Evolutionary conservation across 768 basidiomycete species (phyloP).

Genomic region (Boletellus ananas): DNA sequence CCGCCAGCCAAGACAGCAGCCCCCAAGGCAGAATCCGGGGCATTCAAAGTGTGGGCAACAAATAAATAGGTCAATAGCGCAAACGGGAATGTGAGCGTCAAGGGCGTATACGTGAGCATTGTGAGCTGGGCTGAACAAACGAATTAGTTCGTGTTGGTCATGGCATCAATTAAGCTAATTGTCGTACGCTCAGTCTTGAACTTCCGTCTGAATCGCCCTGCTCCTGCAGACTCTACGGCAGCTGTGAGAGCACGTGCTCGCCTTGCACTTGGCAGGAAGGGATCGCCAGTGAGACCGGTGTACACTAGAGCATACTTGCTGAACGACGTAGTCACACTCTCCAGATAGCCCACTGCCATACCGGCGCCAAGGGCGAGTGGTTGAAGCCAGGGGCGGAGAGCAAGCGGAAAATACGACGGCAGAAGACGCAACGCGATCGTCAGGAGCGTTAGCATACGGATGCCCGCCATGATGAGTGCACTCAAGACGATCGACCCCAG

Average conservation of each 20-base stretch:
- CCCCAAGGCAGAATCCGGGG: slow-evolving; percentile 69
- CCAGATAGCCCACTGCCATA: slow-evolving; percentile 43
- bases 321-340: slow-evolving; percentile 46
- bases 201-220: slow-evolving; percentile 41
- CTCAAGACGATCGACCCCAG: slow-evolving; percentile 77
- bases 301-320: slow-evolving; percentile 70
- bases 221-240: slow-evolving; percentile 45
- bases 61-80: slow-evolving; percentile 82
- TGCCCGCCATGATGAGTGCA: slow-evolving; percentile 67
- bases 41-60: slow-evolving; percentile 73
- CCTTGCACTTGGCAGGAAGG: slow-evolving; percentile 58
- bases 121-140: slow-evolving; percentile 53
- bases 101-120: slow-evolving; percentile 65
- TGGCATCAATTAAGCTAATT: background rate
- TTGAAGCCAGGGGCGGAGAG: slow-evolving; percentile 40
- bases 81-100: slow-evolving; percentile 78
- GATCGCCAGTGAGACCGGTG: slow-evolving; percentile 70
- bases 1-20: slow-evolving; percentile 75
- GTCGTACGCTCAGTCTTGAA: slow-evolving; percentile 59
- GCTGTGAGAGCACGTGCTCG: slow-evolving; percentile 55
- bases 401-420: slow-evolving; percentile 48
- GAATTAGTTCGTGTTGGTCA: background rate
- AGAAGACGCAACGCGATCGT: slow-evolving; percentile 50
- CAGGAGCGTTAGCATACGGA: slow-evolving; percentile 55
- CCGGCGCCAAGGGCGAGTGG: slow-evolving; percentile 35